Percentiles rank a stretch among this genome's conserved stretches.
phyloP scores from a whole-genome alignment of 2,329 filamentous ascomycete genomes.

The Davidsoniella virescens region DNA sequence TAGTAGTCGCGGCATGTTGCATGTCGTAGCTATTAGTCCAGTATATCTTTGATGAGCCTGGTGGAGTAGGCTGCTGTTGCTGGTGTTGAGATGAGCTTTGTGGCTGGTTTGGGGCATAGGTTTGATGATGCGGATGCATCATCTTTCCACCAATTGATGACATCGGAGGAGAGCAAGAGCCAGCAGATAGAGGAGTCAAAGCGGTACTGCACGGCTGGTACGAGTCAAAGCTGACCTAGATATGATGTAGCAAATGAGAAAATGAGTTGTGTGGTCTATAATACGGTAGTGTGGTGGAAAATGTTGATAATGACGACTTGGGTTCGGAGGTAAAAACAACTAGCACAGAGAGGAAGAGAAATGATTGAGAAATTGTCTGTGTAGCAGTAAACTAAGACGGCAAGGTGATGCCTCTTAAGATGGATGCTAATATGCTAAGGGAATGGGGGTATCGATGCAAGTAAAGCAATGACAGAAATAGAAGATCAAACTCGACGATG shows the following conservation, averaged over 20 bases:
- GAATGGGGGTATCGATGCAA: no score
- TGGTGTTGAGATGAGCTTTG: conserved; percentile 18
- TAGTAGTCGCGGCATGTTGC: conserved; percentile 21
- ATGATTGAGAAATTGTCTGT: no score
- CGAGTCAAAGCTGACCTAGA: conserved; percentile 24
- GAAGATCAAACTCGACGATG: no score
- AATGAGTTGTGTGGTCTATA: no score
- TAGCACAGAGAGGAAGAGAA: background rate
- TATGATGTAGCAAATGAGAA: conserved; percentile 6
- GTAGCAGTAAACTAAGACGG: background rate
- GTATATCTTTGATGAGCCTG: conserved; percentile 31
- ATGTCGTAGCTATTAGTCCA: conserved; percentile 28
- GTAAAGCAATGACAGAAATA: no score
- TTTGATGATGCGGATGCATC: conserved; percentile 8
- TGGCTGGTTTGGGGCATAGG: conserved; percentile 1
- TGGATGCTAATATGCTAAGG: no score
- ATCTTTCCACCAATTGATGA: conserved; percentile 22
- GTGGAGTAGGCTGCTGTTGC: conserved; percentile 27
- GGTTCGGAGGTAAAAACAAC: background rate
- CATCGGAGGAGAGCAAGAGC: conserved; percentile 22
- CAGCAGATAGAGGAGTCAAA: conserved; percentile 27
- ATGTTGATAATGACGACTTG: no score
- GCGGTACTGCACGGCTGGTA: conserved; percentile 18
- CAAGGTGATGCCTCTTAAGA: background rate
- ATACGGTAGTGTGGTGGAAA: no score